Conservation (phyloP, 1,284 basidiomycete genomes). For the Rhizoctonia solani region DNA sequence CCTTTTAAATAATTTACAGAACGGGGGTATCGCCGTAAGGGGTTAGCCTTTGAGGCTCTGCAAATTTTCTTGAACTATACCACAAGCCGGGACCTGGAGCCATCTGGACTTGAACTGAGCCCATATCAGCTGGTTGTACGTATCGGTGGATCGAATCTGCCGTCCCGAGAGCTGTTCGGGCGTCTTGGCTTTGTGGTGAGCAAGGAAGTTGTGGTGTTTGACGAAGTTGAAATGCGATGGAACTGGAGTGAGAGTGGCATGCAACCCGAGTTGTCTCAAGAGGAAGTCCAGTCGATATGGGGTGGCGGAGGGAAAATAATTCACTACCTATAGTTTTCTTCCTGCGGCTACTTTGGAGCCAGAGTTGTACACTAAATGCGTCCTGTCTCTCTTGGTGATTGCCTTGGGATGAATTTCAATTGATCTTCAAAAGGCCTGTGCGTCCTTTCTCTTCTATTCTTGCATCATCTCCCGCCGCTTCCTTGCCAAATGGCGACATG, state of each 20-base stretch:
- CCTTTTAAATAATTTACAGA: conserved; percentile 54
- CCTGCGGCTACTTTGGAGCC: too few relatives aligned
- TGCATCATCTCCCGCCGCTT: neutral
- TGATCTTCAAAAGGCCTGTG: neutral
- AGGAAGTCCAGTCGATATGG: conserved; percentile 4
- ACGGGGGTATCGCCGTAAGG: conserved; percentile 61
- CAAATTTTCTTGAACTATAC: conserved; percentile 67
- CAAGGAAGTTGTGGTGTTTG: conserved; percentile 69
- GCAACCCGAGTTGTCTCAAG: conserved; percentile 1
- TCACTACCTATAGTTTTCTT: neutral
- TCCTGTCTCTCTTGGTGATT: too few relatives aligned
- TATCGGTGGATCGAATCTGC: conserved; percentile 57
- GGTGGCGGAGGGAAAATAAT: conserved; percentile 12
- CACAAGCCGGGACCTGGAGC: conserved; percentile 46
- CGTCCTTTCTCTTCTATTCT: neutral
- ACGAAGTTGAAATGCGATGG: conserved; percentile 70
- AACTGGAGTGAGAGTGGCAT: conserved; percentile 38
- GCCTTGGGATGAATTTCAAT: too few relatives aligned
- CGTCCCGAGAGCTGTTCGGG: conserved; percentile 65
- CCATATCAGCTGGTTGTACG: conserved; percentile 55
- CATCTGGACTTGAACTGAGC: conserved; percentile 32
- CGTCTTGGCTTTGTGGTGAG: conserved; percentile 69
- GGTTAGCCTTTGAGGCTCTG: conserved; percentile 68
- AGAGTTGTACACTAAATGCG: too few relatives aligned
- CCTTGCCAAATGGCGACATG: neutral